Conservation (phyloP, 371 early-diverging fungal genomes). For the Massospora cicadina region DNA sequence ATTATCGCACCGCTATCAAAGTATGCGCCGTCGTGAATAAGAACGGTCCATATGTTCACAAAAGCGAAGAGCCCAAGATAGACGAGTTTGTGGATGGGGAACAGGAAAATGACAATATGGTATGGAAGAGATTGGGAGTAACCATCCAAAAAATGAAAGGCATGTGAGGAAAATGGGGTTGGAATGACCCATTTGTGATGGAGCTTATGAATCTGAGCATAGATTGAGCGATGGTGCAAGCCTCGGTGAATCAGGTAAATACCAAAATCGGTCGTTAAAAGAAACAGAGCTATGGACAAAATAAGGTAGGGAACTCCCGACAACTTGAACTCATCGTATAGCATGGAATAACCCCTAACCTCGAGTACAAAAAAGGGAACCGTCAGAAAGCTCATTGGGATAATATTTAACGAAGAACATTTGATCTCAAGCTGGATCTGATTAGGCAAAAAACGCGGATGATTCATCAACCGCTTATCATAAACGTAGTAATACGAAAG, state of each 20-base stretch:
- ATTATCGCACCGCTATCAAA: conserved; percentile 14
- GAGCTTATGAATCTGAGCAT: conserved; percentile 77
- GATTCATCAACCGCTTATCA: conserved; percentile 70
- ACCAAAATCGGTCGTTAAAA: conserved; percentile 79
- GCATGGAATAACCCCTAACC: conserved; percentile 63
- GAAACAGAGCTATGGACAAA: conserved; percentile 43
- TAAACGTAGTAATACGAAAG: conserved; percentile 66
- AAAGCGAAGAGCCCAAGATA: conserved; percentile 72
- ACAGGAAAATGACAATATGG: conserved; percentile 67
- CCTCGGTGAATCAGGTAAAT: conserved; percentile 90
- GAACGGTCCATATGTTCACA: conserved; percentile 87
- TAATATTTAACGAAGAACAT: conserved; percentile 57
- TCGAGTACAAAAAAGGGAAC: conserved; percentile 81
- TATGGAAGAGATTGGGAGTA: conserved; percentile 88
- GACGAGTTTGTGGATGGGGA: conserved; percentile 78
- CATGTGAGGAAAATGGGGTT: conserved; percentile 89
- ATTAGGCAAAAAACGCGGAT: conserved; percentile 78
- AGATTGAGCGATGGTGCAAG: conserved; percentile 70
- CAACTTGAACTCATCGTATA: conserved; percentile 44
- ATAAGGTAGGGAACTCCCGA: conserved; percentile 54
- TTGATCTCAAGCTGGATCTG: conserved; percentile 73
- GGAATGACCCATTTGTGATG: conserved; percentile 42
- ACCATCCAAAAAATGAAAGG: conserved; percentile 88
- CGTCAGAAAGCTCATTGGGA: conserved; percentile 60
- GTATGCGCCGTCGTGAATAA: conserved; percentile 79